Percentiles rank a stretch among this genome's conserved stretches.
phyloP scores from a whole-genome alignment of 129 eudicot species.

The Solidago caesia region DNA sequence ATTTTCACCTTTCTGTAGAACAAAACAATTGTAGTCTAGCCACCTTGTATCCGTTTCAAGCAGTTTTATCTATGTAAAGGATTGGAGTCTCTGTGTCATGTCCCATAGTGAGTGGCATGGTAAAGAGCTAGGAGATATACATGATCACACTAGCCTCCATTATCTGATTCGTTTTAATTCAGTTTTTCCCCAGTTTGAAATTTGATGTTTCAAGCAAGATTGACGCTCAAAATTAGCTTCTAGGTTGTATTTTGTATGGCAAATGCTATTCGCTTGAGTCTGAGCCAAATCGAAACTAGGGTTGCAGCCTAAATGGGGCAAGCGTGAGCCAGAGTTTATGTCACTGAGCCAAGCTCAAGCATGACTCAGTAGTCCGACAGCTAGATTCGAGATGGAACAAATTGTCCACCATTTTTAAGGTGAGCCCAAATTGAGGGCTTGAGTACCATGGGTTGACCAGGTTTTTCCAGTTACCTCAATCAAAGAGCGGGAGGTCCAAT shows the following conservation, averaged over 20 bases:
- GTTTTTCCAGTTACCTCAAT: no score
- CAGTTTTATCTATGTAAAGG: background rate
- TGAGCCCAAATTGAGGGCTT: no score
- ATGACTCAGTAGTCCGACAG: background rate
- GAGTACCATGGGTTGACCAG: no score
- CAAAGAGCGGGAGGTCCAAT: no score
- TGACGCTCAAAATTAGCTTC: background rate
- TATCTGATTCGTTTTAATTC: background rate
- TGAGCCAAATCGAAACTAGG: background rate
- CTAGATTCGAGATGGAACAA: no score
- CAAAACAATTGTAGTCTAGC: background rate
- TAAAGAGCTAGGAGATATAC: background rate
- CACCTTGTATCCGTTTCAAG: background rate
- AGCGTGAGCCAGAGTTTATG: background rate
- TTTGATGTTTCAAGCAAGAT: background rate
- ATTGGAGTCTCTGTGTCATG: background rate
- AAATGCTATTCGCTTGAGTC: background rate
- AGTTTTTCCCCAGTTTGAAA: background rate
- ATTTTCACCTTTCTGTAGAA: background rate
- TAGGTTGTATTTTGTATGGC: background rate
- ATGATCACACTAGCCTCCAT: background rate
- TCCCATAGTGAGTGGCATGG: background rate
- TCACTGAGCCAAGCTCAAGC: background rate
- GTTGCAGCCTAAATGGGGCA: background rate
- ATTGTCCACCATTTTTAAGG: no score